A percentile compares a stretch with the other conserved stretches of the same genome.
Conservation (phyloP, 805 yeast genomes). For the Starmerella bombi region DNA sequence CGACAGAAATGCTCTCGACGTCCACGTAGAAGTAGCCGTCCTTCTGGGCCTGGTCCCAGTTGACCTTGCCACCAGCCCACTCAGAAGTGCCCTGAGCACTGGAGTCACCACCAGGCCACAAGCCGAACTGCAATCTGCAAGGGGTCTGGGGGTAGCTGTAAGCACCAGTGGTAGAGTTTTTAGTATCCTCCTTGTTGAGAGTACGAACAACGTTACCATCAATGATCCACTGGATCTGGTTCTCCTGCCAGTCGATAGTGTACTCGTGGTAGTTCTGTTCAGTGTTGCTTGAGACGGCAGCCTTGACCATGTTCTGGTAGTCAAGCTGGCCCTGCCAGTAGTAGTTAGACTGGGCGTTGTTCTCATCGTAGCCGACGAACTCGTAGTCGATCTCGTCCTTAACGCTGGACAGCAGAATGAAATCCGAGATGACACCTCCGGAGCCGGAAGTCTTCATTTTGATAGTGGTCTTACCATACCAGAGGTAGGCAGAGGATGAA, state of each 20-base stretch:
- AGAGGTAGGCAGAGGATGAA: slow-evolving; percentile 63
- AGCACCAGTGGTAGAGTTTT: slow-evolving; percentile 40
- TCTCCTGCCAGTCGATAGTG: slow-evolving; percentile 72
- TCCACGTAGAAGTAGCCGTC: slow-evolving; percentile 73
- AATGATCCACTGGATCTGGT: slow-evolving; percentile 52
- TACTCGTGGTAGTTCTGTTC: slow-evolving; percentile 59
- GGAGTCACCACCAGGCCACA: slow-evolving; percentile 44
- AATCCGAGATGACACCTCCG: slow-evolving; percentile 72
- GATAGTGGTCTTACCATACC: slow-evolving; percentile 76
- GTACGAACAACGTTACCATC: slow-evolving; percentile 61
- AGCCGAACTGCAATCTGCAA: slow-evolving; percentile 56
- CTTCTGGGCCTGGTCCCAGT: slow-evolving; percentile 67
- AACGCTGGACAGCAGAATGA: slow-evolving; percentile 67
- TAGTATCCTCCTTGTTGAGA: slow-evolving; percentile 42
- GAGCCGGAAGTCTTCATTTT: slow-evolving; percentile 59
- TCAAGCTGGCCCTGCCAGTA: slow-evolving; percentile 63
- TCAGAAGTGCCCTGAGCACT: slow-evolving; percentile 46
- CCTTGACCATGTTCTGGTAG: slow-evolving; percentile 44
- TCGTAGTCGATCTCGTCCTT: slow-evolving; percentile 88
- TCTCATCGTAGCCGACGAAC: slow-evolving; percentile 63
- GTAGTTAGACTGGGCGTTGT: slow-evolving; percentile 60
- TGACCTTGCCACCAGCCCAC: slow-evolving; percentile 79
- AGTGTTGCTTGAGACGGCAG: slow-evolving; percentile 37
- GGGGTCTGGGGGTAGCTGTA: slow-evolving; percentile 89
- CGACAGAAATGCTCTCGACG: slow-evolving; percentile 45